These are phyloP conservation scores for Penicillium macrosclerotiorum DNA, from an alignment of 495 filamentous ascomycete species.

Conservation along the genomic window DNA sequence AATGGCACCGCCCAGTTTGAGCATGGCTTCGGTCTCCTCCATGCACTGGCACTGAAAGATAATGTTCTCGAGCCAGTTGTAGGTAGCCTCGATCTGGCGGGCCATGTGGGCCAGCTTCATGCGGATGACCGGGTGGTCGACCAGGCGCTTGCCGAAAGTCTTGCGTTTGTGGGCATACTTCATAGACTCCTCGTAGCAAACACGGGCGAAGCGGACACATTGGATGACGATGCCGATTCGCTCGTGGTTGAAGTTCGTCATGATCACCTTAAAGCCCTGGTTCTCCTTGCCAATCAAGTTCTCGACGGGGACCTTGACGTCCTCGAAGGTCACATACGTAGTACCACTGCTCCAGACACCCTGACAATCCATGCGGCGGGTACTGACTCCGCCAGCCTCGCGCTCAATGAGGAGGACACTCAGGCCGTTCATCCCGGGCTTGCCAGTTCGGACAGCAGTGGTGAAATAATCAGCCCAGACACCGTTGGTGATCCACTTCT, in stretches of 20 bases:
- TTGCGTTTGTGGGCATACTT: conserved; percentile 95
- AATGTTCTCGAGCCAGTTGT: conserved; percentile 96
- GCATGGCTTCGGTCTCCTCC: conserved; percentile 93
- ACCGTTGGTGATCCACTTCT: conserved; percentile 99
- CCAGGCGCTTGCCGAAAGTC: conserved; percentile 93
- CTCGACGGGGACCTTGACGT: conserved; percentile 97
- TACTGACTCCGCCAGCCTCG: conserved; percentile 75
- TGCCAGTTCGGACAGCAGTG: conserved; percentile 87
- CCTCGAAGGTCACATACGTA: conserved; percentile 96
- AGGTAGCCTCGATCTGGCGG: conserved; percentile 91
- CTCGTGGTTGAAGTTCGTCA: conserved; percentile 99
- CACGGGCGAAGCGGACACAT: conserved; percentile 89
- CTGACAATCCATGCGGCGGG: conserved; percentile 96
- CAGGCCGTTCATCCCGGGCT: conserved; percentile 83
- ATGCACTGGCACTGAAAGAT: conserved; percentile 91
- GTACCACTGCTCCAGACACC: conserved; percentile 94
- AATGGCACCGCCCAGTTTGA: conserved; percentile 92
- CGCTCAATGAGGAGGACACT: conserved; percentile 88
- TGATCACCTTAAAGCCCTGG: conserved; percentile 96
- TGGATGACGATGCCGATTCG: conserved; percentile 98
- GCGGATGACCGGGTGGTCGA: conserved; percentile 96
- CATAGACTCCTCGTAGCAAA: conserved; percentile 94
- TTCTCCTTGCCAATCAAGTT: conserved; percentile 98
- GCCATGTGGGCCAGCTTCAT: conserved; percentile 98
- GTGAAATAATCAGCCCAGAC: conserved; percentile 98